Percentiles rank a stretch among this genome's conserved stretches.
Evolutionary conservation across 306 rosid genomes (phyloP).

Genomic region (Malus sieversii): DNA sequence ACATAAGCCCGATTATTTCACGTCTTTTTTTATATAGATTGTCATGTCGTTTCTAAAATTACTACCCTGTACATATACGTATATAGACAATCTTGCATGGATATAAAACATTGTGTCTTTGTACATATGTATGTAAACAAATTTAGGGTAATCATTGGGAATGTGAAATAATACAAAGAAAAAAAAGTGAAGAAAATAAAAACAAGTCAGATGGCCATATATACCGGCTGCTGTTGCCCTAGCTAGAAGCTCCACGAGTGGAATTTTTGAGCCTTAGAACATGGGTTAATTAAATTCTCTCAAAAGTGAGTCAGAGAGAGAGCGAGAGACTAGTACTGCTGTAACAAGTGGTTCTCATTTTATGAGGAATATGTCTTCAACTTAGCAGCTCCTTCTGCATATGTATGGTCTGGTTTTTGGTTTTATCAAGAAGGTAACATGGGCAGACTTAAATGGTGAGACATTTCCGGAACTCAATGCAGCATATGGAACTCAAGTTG

Average conservation of each 20-base stretch:
- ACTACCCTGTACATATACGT: neutral
- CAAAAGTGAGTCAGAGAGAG: constrained; percentile 2
- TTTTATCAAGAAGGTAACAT: constrained; percentile 20
- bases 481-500: constrained; percentile 5
- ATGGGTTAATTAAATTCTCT: constrained; percentile 6
- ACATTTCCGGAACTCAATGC: constrained; percentile 17
- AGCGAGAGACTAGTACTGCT: neutral
- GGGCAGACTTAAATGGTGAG: constrained; percentile 23
- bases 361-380: constrained; percentile 12
- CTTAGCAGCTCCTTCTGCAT: neutral
- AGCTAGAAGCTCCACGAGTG: neutral
- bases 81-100: neutral
- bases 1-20: no score
- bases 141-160: neutral
- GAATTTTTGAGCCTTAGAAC: constrained; percentile 20
- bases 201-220: neutral
- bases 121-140: neutral
- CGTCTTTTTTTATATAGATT: accelerated
- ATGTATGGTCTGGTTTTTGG: constrained; percentile 8
- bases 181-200: neutral
- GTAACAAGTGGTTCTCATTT: constrained; percentile 16
- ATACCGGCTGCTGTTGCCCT: neutral
- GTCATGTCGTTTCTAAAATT: neutral
- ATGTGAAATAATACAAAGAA: neutral
- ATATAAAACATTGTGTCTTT: neutral